Percentiles rank a stretch among this genome's conserved stretches.
These are phyloP conservation scores for Penicillium sp. DNA, from an alignment of 2,329 filamentous ascomycete species.

Conservation along the genomic window DNA sequence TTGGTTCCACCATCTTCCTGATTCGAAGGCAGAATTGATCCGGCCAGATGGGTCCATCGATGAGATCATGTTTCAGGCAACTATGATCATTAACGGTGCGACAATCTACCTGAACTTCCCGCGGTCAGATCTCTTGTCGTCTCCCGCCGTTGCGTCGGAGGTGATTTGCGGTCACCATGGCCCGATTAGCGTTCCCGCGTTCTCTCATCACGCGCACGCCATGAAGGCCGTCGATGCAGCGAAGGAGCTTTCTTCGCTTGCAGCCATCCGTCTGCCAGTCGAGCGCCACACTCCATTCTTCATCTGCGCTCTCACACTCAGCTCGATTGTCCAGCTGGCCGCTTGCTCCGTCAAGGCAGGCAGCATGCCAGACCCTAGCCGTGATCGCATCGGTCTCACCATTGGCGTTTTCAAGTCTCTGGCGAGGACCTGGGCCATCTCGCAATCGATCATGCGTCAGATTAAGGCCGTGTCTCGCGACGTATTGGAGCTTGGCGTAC, in stretches of 20 bases:
- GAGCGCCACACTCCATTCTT: constrained; percentile 80
- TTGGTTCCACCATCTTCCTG: constrained; percentile 78
- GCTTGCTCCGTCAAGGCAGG: constrained; percentile 66
- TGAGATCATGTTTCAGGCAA: constrained; percentile 88
- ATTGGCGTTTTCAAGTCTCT: constrained; percentile 73
- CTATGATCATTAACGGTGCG: constrained; percentile 69
- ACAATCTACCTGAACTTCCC: constrained; percentile 78
- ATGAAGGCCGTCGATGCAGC: constrained; percentile 79
- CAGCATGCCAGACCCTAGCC: constrained; percentile 58
- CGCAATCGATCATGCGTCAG: constrained; percentile 68
- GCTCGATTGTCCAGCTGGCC: constrained; percentile 77
- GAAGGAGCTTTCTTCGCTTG: constrained; percentile 74
- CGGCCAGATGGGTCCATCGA: constrained; percentile 72
- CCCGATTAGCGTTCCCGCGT: constrained; percentile 39
- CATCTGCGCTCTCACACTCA: constrained; percentile 75
- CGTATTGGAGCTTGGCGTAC: constrained; percentile 53
- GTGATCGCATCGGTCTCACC: constrained; percentile 75
- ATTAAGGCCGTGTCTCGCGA: constrained; percentile 79
- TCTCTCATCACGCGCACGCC: constrained; percentile 60
- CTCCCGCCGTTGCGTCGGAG: constrained; percentile 50
- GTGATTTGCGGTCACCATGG: constrained; percentile 47
- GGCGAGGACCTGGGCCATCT: constrained; percentile 71
- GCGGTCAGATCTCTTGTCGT: constrained; percentile 68
- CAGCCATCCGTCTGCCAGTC: constrained; percentile 58
- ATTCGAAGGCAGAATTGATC: constrained; percentile 68